Evolutionary conservation across 306 rosid genomes (phyloP), one percentile per base, ranked within the genome.

Genomic region (Ziziphus jujuba): DNA sequence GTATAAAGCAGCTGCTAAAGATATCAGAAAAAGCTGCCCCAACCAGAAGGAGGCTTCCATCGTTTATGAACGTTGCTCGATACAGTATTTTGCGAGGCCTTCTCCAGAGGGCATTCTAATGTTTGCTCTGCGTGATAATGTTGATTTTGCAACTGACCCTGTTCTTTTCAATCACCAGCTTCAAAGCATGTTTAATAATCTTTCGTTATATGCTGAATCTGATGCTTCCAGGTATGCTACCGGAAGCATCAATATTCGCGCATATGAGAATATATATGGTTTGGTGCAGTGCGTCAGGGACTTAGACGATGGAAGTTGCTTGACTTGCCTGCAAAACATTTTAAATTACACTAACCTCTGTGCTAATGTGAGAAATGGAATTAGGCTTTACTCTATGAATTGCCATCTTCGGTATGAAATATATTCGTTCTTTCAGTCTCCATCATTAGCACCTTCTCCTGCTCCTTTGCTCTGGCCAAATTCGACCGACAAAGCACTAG

Each of bases 341-440:
- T 61, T 43, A 13, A 63, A 56, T 58, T 48, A 28, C 20, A 50
- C 64, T 15, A 43, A 19, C 3, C 1, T 0, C 6, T 59, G 58
- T 14, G n/a, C 59, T 22, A 23, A 21, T 20, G 75, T 56, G 43
- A 24, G 5, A 36, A 44, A 20, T 5, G 72, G 76, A 19, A 51
- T 20, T 51, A 19, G 35, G 16, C 0, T 76, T 3, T 49, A 48
- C 35, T 49, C 64, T 12, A 8, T 2, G 50, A 61, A 72, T 24
- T 76, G 80, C 61, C 56, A 40, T 70, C 59, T 76, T 44, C 76
- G 68, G 9, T 76, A 50, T 9, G 76, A 76, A 34, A 70, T 4
- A 10, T 49, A 70, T 33, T 24, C 58, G 0, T 76, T 70, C 44
- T 28, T 70, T 52, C 51, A 35, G 72, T 20, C 72, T 25, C 52